Percentiles rank a stretch among this genome's conserved stretches.
phyloP scores from a whole-genome alignment of 108 stramenopile genomes.

The Asterionellopsis glacialis region DNA sequence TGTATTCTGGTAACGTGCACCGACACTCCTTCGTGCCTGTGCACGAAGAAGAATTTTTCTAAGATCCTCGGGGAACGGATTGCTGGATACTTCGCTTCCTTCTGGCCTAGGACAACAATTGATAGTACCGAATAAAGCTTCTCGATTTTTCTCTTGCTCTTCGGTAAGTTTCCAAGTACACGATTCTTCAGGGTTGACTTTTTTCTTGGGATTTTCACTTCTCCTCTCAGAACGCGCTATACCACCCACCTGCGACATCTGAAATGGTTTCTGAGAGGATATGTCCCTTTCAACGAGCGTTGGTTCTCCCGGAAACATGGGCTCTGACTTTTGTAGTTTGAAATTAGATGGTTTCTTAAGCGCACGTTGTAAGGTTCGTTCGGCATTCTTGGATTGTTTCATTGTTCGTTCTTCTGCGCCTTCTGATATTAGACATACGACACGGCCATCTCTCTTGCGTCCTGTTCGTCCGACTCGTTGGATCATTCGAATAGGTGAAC shows the following conservation, averaged over 20 bases:
- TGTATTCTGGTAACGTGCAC: too few relatives aligned
- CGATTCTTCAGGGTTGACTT: background rate
- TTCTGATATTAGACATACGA: slow-evolving; percentile 71
- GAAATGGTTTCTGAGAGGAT: slow-evolving; percentile 23
- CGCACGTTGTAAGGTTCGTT: slow-evolving; percentile 52
- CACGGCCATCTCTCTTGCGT: slow-evolving; percentile 82
- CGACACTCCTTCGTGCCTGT: too few relatives aligned
- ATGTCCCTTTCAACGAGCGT: slow-evolving; percentile 28
- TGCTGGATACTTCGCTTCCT: background rate
- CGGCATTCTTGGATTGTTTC: slow-evolving; percentile 20
- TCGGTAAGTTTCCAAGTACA: slow-evolving; percentile 36
- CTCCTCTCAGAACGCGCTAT: slow-evolving; percentile 28
- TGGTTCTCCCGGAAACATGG: slow-evolving; percentile 54
- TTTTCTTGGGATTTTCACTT: slow-evolving; percentile 1
- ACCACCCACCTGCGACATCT: slow-evolving; percentile 55
- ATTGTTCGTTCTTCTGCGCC: slow-evolving; percentile 63
- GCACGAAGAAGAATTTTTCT: background rate
- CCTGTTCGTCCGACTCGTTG: slow-evolving; percentile 92
- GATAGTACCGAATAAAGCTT: background rate
- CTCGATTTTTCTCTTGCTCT: slow-evolving; percentile 36
- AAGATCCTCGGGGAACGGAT: background rate
- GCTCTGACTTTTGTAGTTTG: slow-evolving; percentile 29
- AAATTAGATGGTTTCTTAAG: slow-evolving; percentile 54
- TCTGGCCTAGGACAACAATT: background rate
- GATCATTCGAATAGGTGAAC: slow-evolving; percentile 83